A percentile compares a stretch with the other conserved stretches of the same genome.
Conservation (phyloP, 371 early-diverging fungal genomes). For the Ordospora pajunii region DNA sequence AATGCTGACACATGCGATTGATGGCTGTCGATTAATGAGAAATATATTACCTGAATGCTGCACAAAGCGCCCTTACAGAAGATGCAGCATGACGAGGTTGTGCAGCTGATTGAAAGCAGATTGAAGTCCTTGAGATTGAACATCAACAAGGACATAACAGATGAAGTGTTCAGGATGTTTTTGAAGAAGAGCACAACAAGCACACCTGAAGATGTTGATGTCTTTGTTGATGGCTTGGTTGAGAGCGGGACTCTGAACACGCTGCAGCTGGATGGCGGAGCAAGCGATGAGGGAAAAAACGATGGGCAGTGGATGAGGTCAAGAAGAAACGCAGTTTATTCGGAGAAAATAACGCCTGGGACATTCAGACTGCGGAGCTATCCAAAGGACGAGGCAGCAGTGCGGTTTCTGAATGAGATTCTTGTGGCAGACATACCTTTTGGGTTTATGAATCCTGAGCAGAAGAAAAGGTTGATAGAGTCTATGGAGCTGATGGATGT, state of each 20-base stretch:
- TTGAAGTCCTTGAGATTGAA: neutral
- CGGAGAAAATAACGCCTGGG: constrained; percentile 84
- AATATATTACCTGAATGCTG: too few species aligned
- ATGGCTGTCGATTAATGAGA: too few species aligned
- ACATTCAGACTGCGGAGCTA: constrained; percentile 41
- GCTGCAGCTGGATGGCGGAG: neutral
- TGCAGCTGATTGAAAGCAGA: neutral
- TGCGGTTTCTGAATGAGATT: neutral
- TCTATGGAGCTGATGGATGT: constrained; percentile 45
- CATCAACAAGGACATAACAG: neutral
- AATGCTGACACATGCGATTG: too few species aligned
- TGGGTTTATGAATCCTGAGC: constrained; percentile 39
- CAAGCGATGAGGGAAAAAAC: neutral
- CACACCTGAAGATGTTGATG: neutral
- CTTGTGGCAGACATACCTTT: constrained; percentile 23
- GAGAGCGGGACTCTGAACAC: neutral
- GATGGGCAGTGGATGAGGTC: constrained; percentile 3
- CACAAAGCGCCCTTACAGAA: neutral
- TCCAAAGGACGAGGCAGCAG: constrained; percentile 13
- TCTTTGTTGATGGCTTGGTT: neutral
- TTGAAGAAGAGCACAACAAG: neutral
- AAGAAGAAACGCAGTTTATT: constrained; percentile 79
- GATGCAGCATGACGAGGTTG: neutral
- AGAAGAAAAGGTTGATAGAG: constrained; percentile 52
- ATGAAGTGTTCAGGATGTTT: neutral